phyloP scores from a whole-genome alignment of 805 yeast genomes.

The Nakazawaea wyomingensis region DNA sequence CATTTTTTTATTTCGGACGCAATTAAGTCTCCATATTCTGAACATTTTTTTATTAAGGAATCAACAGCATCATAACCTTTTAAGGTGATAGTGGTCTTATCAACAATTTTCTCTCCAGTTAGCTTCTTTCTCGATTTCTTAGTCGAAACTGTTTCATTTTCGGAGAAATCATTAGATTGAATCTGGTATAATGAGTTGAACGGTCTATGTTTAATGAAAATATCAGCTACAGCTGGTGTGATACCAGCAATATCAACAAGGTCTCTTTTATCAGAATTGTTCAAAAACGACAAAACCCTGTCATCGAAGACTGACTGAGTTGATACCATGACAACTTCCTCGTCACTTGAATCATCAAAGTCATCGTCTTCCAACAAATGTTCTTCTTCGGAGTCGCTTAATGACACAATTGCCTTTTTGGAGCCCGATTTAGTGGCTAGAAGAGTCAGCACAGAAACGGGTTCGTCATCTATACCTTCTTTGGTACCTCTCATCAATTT shows the following conservation, averaged over 20 bases:
- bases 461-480: constrained; percentile 19
- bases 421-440: background rate
- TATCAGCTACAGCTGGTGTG: constrained; percentile 57
- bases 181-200: constrained; percentile 54
- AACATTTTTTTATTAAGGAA: constrained; percentile 80
- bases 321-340: constrained; percentile 16
- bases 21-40: constrained; percentile 67
- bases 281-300: constrained; percentile 70
- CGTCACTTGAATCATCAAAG: constrained; percentile 40
- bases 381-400: constrained; percentile 38
- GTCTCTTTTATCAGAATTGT: constrained; percentile 70
- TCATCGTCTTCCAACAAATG: constrained; percentile 39
- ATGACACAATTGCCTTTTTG: constrained; percentile 13
- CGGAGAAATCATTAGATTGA: constrained; percentile 46
- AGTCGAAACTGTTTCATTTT: constrained; percentile 24
- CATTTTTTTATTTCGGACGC: constrained; percentile 70
- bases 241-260: constrained; percentile 76
- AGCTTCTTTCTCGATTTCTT: constrained; percentile 36
- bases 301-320: constrained; percentile 41
- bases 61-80: constrained; percentile 94
- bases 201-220: constrained; percentile 67
- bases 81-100: constrained; percentile 61
- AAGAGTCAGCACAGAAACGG: constrained; percentile 11
- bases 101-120: constrained; percentile 71
- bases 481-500: constrained; percentile 31